These are phyloP conservation scores for Bacterosira constricta DNA, from an alignment of 108 stramenopile genomes.

Conservation along the genomic window DNA sequence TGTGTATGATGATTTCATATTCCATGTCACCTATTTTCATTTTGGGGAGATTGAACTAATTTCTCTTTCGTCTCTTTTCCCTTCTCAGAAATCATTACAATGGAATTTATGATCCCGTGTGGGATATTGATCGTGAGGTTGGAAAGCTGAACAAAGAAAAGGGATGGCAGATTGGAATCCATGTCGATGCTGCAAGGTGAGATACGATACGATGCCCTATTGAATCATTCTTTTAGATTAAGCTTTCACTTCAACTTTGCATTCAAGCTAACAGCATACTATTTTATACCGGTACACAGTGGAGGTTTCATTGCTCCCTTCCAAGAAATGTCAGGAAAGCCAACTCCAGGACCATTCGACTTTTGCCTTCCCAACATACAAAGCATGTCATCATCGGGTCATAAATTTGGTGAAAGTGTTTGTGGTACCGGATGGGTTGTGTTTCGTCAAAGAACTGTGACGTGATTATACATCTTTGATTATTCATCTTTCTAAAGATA, in stretches of 20 bases:
- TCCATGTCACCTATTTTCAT: too few species aligned
- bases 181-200: slow-evolving; percentile 56
- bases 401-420: slow-evolving; percentile 63
- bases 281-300: too few species aligned
- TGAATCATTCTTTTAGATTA: too few species aligned
- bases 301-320: slow-evolving; percentile 69
- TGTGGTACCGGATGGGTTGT: slow-evolving; percentile 67
- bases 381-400: slow-evolving; percentile 55
- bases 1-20: too few species aligned
- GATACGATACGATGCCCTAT: too few species aligned
- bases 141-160: slow-evolving; percentile 43
- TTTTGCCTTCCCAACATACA: slow-evolving; percentile 58
- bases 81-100: slow-evolving; percentile 62
- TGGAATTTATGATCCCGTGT: slow-evolving; percentile 59
- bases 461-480: slow-evolving; percentile 10
- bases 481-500: not conserved
- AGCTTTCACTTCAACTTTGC: too few species aligned
- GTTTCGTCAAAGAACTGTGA: slow-evolving; percentile 54
- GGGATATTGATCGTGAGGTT: slow-evolving; percentile 49
- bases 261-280: too few species aligned
- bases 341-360: slow-evolving; percentile 46
- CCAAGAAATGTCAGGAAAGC: slow-evolving; percentile 31
- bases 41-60: too few species aligned
- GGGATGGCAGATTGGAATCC: slow-evolving; percentile 57
- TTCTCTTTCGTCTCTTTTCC: not conserved